These are phyloP conservation scores for Kregervanrija fluxuum DNA, from an alignment of 805 yeast species.

Conservation along the genomic window DNA sequence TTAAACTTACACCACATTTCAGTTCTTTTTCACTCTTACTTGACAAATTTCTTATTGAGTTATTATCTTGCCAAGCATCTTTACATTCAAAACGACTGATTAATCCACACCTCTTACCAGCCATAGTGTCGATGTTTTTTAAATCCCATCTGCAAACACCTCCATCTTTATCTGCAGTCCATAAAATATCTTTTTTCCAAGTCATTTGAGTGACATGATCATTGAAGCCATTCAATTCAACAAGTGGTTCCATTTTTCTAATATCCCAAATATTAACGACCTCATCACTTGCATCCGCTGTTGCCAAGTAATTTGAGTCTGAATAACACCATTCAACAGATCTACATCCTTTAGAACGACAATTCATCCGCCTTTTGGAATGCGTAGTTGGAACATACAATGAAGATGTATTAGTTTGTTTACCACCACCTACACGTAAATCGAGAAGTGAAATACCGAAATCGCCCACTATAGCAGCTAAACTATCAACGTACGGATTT, in stretches of 20 bases:
- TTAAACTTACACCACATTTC: not conserved
- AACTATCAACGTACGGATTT: conserved; percentile 38
- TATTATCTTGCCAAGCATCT: not conserved
- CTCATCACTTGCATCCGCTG: conserved; percentile 43
- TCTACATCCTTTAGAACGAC: conserved; percentile 26
- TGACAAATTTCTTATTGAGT: not conserved
- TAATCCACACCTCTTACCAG: not conserved
- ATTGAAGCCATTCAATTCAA: conserved; percentile 47
- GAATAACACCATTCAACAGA: conserved; percentile 56
- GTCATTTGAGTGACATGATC: conserved; percentile 49
- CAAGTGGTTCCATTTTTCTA: conserved; percentile 46
- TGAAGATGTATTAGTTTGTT: conserved; percentile 20
- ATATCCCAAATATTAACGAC: conserved; percentile 70
- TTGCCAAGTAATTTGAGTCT: conserved; percentile 55
- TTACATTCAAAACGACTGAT: not conserved
- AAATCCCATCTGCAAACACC: conserved; percentile 54
- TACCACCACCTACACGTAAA: conserved; percentile 50
- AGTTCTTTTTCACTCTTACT: not conserved
- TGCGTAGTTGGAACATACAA: conserved; percentile 3
- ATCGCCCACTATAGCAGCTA: conserved; percentile 58
- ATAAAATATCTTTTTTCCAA: conserved; percentile 44
- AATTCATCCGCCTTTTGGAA: too few relatives aligned
- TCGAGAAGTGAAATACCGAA: conserved; percentile 75
- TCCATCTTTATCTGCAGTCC: conserved; percentile 60
- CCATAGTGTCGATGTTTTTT: not conserved